These are phyloP conservation scores for Microstegium vimineum DNA, from an alignment of 176 grass and related monocot species.

Conservation along the genomic window DNA sequence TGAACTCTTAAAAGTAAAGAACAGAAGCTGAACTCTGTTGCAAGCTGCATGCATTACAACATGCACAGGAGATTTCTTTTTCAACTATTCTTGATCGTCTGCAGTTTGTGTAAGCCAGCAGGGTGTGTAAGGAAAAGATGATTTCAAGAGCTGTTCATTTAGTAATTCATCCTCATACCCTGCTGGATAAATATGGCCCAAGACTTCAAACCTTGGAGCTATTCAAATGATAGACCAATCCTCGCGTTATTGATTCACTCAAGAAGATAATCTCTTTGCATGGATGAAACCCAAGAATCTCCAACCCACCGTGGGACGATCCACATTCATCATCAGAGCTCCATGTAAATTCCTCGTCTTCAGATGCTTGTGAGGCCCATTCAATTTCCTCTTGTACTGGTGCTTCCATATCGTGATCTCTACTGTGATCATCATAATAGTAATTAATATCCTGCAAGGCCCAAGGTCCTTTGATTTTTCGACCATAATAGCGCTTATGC, in stretches of 20 bases:
- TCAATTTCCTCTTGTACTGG: background rate
- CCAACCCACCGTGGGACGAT: rapidly evolving
- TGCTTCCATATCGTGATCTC: background rate
- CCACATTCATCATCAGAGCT: background rate
- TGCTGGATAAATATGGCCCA: background rate
- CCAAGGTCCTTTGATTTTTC: background rate
- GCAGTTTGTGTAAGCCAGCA: background rate
- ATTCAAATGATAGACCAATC: background rate
- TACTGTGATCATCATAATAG: too few species aligned
- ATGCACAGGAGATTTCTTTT: background rate
- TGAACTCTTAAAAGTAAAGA: too few species aligned
- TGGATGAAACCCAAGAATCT: constrained; percentile 4
- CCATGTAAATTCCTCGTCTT: background rate
- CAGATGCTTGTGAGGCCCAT: background rate
- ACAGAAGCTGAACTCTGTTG: too few species aligned
- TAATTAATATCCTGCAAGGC: background rate
- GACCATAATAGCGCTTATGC: background rate
- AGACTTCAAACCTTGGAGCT: background rate
- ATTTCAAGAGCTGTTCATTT: background rate
- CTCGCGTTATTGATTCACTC: background rate
- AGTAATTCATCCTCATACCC: background rate
- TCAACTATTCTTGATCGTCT: background rate
- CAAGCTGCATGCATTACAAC: too few species aligned
- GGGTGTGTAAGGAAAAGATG: background rate
- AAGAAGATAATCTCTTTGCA: constrained; percentile 7